A percentile compares a stretch with the other conserved stretches of the same genome.
Evolutionary conservation across 2,329 filamentous ascomycete genomes (phyloP).

Genomic region (Pseudonectria foliicola): DNA sequence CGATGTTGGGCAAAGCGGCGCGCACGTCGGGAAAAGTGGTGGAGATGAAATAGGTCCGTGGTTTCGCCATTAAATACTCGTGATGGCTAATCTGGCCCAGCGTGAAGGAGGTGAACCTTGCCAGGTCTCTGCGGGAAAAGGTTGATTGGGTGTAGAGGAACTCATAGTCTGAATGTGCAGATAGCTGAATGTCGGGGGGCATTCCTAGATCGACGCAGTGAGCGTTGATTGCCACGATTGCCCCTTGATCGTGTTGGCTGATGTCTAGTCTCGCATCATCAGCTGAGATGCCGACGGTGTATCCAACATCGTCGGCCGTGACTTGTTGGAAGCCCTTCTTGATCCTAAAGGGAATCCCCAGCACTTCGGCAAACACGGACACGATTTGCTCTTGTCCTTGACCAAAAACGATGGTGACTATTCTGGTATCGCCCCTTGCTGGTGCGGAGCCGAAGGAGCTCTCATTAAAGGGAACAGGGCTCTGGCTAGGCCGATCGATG

Average conservation of each 20-base stretch:
- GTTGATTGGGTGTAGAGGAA: constrained; percentile 71
- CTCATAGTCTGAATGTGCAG: constrained; percentile 71
- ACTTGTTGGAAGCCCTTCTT: constrained; percentile 49
- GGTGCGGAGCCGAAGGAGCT: constrained; percentile 39
- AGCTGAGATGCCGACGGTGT: constrained; percentile 61
- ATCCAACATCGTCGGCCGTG: constrained; percentile 47
- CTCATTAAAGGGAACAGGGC: constrained; percentile 28
- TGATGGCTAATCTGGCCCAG: constrained; percentile 75
- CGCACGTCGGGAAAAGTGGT: constrained; percentile 84
- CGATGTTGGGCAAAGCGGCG: constrained; percentile 73
- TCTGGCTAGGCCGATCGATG: constrained; percentile 29
- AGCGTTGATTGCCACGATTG: constrained; percentile 65
- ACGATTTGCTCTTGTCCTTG: constrained; percentile 67
- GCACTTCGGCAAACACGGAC: constrained; percentile 66
- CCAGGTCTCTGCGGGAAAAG: constrained; percentile 67
- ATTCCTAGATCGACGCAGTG: constrained; percentile 67
- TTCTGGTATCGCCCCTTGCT: constrained; percentile 48
- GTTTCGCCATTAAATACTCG: constrained; percentile 68
- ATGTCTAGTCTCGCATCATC: constrained; percentile 51
- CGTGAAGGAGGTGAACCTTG: constrained; percentile 72
- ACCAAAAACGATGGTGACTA: constrained; percentile 62
- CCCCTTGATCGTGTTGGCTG: constrained; percentile 46
- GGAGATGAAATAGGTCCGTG: constrained; percentile 76
- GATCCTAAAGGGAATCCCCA: constrained; percentile 65
- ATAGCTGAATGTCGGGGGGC: constrained; percentile 59